Conservation (phyloP, 2,329 filamentous ascomycete species). For the Ramularia endophylla region DNA sequence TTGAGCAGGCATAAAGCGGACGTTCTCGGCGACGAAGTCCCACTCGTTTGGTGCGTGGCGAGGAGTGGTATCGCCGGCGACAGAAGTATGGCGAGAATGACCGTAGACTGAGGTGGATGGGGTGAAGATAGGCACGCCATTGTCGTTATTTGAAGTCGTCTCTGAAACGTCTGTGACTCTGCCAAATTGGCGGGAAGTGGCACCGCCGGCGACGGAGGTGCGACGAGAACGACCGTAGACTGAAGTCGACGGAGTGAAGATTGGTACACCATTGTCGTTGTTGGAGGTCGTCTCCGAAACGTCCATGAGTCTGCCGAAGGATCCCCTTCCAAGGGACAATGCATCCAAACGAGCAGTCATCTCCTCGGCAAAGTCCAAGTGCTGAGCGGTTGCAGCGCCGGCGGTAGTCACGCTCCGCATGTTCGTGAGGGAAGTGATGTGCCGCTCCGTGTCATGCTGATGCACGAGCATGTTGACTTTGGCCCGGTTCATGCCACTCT, state of each 20-base stretch:
- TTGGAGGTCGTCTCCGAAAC: background rate
- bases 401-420: background rate
- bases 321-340: too few relatives aligned
- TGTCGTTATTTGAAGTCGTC: background rate
- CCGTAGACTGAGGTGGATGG: background rate
- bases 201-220: slow-evolving; percentile 3
- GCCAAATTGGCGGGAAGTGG: background rate
- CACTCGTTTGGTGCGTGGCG: slow-evolving; percentile 4
- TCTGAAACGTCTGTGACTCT: background rate
- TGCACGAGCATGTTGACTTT: slow-evolving; percentile 14
- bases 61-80: background rate
- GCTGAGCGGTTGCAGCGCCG: too few relatives aligned
- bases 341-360: too few relatives aligned
- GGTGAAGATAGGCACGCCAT: slow-evolving; percentile 1
- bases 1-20: background rate
- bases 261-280: background rate
- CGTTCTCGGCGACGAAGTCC: slow-evolving; percentile 5
- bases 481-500: slow-evolving; percentile 12
- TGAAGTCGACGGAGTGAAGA: slow-evolving; percentile 1
- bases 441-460: slow-evolving; percentile 9
- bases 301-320: background rate
- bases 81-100: slow-evolving; percentile 2
- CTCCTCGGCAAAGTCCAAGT: too few relatives aligned
- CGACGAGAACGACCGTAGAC: background rate
- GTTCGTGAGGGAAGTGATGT: slow-evolving; percentile 9